Evolutionary conservation across 495 filamentous ascomycete genomes (phyloP), one percentile per base, ranked within the genome.

Genomic region (Thermochaetoides thermophila): DNA sequence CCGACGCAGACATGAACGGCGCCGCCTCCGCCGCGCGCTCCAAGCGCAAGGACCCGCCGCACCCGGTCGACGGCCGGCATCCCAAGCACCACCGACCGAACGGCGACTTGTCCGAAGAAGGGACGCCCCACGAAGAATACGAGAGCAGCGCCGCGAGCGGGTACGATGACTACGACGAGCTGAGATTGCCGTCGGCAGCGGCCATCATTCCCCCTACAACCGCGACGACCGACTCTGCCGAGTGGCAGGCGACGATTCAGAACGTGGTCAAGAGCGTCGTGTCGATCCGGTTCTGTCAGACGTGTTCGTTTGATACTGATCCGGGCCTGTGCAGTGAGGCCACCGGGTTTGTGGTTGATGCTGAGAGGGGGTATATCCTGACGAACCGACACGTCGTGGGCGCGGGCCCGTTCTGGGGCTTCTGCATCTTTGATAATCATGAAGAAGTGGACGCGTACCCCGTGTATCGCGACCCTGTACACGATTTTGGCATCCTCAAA

Each of bases 271-370:
- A 73, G 41, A 91, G 80, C 33, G 89, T 95, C 1, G 91, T 99
- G 19, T 92, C 84, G 9, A 96, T 99, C 53, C 82, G 92, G 40
- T 99, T 99, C 63, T 96, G 87, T 53, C 87, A 95, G 62, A 96
- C 91, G 1, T 93, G 84, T 57, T 84, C 89, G 4, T 99, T 99
- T 51, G 89, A 99, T 52, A 96, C 89, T 11, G 91, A 96, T 43
- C 60, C 84, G 11, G 92, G 91, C 3, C 72, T 89, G 49, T 81
- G 84, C 11, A 91, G 81, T 48, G 91, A 99, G 56, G 89, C 89
- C 22, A 96, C 89, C 1, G 89, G 89, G 3, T 99, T 96, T 54
- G 86, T 99, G 15, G 89, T 99, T 11, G 91, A 99, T 66, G 82
- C 89, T 16, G 79, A 93, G 58, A 78, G 71, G 47, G 89, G 91